These are phyloP conservation scores for Batkoa obscura DNA, from an alignment of 371 early-diverging fungal species.

Conservation along the genomic window DNA sequence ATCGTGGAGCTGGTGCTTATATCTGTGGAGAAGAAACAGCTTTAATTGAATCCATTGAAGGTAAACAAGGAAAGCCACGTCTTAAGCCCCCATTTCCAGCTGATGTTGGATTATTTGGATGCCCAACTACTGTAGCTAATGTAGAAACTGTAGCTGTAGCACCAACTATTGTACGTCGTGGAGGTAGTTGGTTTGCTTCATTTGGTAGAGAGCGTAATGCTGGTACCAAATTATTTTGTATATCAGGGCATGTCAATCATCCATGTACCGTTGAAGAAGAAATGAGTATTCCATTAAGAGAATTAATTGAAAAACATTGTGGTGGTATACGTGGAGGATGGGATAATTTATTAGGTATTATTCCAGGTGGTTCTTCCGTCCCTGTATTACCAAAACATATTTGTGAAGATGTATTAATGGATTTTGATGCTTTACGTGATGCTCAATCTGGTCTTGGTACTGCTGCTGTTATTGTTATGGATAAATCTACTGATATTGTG, in stretches of 20 bases:
- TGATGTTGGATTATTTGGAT: constrained; percentile 93
- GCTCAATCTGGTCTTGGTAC: constrained; percentile 87
- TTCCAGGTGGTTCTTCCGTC: constrained; percentile 94
- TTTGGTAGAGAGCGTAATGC: constrained; percentile 85
- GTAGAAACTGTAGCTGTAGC: constrained; percentile 97
- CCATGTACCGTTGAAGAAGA: constrained; percentile 96
- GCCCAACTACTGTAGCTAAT: constrained; percentile 95
- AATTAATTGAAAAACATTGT: constrained; percentile 88
- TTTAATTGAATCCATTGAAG: constrained; percentile 92
- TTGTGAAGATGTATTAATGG: constrained; percentile 90
- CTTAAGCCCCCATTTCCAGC: constrained; percentile 98
- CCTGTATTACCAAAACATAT: constrained; percentile 75
- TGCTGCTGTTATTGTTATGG: constrained; percentile 94
- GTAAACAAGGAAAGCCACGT: constrained; percentile 95
- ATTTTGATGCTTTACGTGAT: constrained; percentile 92
- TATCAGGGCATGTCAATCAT: constrained; percentile 92
- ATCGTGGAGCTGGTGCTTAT: constrained; percentile 95
- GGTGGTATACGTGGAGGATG: constrained; percentile 97
- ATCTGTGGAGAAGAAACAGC: constrained; percentile 97
- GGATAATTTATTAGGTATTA: constrained; percentile 93
- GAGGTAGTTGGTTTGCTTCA: constrained; percentile 84
- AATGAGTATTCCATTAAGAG: constrained; percentile 89
- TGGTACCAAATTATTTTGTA: constrained; percentile 94
- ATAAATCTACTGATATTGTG: constrained; percentile 87
- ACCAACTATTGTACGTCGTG: constrained; percentile 84